Evolutionary conservation across 2,329 filamentous ascomycete species (phyloP), one percentile per base, ranked within the genome.

Genomic region (Exutisphaerella laricina): DNA sequence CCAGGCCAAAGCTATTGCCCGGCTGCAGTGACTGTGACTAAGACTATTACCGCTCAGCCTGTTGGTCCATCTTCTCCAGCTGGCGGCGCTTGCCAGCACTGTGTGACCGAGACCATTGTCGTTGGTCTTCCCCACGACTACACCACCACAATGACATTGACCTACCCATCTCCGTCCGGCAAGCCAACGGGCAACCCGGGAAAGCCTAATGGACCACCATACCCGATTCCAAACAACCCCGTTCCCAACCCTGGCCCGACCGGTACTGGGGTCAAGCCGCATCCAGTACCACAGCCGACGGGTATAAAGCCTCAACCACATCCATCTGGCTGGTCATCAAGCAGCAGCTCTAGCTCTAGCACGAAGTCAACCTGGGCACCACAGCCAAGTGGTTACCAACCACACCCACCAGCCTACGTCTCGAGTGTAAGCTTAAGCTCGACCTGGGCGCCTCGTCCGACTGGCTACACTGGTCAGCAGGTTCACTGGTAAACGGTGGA

Each of bases 1-100:
- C 33, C 33, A n/a, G 33, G 33, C 13, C 33, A 35, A 13, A 35
- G 33, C 33, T 35, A 35, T n/a, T 35, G 33, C n/a, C 33, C 33
- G 23, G 33, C 33, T 22, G 16, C 33, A 4, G 33, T 35, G 8
- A 35, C 33, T 22, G 18, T 35, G 9, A 35, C 18, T 6, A 7
- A 35, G 33, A 35, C 33, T 20, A 13, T 35, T 20, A 35, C 33
- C 33, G 30, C 30, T 18, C 9, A 18, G 9, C 16, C 17, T 18
- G 20, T 10, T n/a, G 23, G 14, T n/a, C 33, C 33, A 22, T 21
- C 33, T 13, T 20, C 20, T 23, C 20, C 33, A 17, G 13, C 33
- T 1, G 33, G 33, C 9, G 33, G 33, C 14, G 33, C 18, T 7
- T 35, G 33, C n/a, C 18, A 35, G 33, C 17, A 35, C 2, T 35